Evolutionary conservation across 2,329 filamentous ascomycete species (phyloP).

Genomic region (Stachybotrys echinatus): DNA sequence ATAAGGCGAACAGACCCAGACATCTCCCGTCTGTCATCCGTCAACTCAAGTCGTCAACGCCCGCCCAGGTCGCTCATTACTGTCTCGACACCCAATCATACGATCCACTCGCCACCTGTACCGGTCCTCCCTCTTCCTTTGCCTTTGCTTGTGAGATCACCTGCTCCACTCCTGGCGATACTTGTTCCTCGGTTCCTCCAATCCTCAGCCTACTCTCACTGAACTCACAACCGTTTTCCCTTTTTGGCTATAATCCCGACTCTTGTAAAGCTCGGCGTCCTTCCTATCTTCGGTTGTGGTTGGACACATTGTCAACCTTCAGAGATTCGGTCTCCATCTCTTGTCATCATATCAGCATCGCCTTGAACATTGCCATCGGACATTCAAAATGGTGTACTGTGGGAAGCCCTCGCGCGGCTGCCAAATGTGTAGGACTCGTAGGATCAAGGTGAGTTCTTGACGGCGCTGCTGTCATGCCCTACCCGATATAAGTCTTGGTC

Average conservation of each 20-base stretch:
- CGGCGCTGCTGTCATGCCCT: neutral
- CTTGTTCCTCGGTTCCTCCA: neutral
- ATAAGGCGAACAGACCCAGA: neutral
- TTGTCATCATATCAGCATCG: neutral
- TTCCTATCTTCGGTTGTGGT: too few species aligned
- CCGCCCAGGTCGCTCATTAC: neutral
- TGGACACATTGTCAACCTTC: too few species aligned
- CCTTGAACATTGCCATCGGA: neutral
- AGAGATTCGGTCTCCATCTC: neutral
- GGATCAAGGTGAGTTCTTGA: slow-evolving; percentile 57
- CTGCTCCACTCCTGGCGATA: neutral
- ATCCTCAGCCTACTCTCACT: too few species aligned
- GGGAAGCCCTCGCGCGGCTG: slow-evolving; percentile 64
- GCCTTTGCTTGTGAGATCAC: neutral
- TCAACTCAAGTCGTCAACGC: neutral
- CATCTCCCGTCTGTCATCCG: neutral
- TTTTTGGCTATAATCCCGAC: neutral
- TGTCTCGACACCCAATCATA: neutral
- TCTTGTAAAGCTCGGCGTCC: too few species aligned
- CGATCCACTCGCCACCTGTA: neutral
- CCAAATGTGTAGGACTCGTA: slow-evolving; percentile 67
- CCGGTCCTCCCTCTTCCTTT: neutral
- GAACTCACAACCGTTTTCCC: neutral
- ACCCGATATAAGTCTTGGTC: neutral
- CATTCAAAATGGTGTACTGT: slow-evolving; percentile 54